Evolutionary conservation across 306 rosid species (phyloP), one percentile per base, ranked within the genome.

Genomic region (Castanea sativa): DNA sequence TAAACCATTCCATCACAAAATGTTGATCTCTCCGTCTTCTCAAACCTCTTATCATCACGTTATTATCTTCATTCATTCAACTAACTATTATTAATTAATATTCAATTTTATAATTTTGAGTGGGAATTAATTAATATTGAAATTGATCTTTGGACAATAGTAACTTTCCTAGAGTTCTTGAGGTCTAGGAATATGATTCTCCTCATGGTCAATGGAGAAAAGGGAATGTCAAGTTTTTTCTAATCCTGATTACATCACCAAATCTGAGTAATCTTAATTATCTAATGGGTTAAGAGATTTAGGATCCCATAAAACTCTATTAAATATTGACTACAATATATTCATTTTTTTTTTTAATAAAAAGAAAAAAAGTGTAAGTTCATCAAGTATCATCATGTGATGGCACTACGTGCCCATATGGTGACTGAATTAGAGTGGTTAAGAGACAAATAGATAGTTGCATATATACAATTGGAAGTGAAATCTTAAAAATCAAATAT

Each of bases 401-500:
- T 73, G 45, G 75, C 60, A 51, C 73, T 69, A 33, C 4, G 13
- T 21, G n/a, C 20, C 70, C 58, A 59, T 52, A 38, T 64, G 64
- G 35, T 30, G 75, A 59, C 15, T n/a, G 21, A 41, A 77, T 71
- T 61, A 32, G 1, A 41, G 20, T 41, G 45, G 60, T 38, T 32
- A 25, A 12, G 68, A n/a, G 25, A 58, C 38, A 55, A 43, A n/a
- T 69, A 27, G 73, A 32, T 45, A 49, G 55, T 59, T 63, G 69
- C 55, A 70, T 73, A 41, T 41, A 41, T 41, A 27, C 73, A 33
- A 65, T 75, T 70, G 21, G 65, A 64, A 64, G 69, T 69, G 83
- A 77, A 76, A 63, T 65, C 30, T n/a, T 27, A 59, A 35, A 76
- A 32, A 64, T 82, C 57, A 25, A 18, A 56, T 61, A 80, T 55